A percentile compares a stretch with the other conserved stretches of the same genome.
Evolutionary conservation across 2,329 filamentous ascomycete genomes (phyloP).

Genomic region (Orbilia ellipsospora): DNA sequence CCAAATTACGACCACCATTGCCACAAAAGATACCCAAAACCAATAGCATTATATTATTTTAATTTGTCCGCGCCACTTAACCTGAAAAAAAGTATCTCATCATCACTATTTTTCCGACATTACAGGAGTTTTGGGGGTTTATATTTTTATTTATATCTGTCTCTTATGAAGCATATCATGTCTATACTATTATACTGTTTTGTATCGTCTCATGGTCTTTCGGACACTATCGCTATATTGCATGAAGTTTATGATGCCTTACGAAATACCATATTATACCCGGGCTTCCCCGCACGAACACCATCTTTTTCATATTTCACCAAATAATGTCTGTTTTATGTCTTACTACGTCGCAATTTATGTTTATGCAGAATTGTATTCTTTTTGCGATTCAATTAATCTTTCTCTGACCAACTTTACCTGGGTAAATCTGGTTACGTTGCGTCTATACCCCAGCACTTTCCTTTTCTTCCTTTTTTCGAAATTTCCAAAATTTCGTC

Average conservation of each 20-base stretch:
- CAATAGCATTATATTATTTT: constrained; percentile 39
- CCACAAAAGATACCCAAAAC: constrained; percentile 46
- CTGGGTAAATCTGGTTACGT: constrained; percentile 9
- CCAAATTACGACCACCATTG: background rate
- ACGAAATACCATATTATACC: constrained; percentile 45
- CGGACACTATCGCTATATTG: constrained; percentile 26
- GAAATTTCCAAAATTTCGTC: background rate
- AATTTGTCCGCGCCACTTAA: constrained; percentile 22
- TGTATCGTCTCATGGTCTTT: background rate
- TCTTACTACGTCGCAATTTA: constrained; percentile 28
- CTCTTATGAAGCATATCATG: constrained; percentile 21
- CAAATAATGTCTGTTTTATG: constrained; percentile 45
- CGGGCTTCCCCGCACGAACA: constrained; percentile 14
- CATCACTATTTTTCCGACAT: constrained; percentile 21
- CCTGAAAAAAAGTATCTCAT: constrained; percentile 27
- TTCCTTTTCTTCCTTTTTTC: background rate
- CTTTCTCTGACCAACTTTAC: background rate
- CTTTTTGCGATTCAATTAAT: background rate
- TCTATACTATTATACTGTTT: no score
- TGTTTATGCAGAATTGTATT: background rate
- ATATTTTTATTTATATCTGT: constrained; percentile 7
- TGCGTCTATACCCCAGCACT: background rate
- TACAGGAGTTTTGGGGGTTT: constrained; percentile 33
- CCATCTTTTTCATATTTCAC: background rate
- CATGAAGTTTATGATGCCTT: constrained; percentile 47